Evolutionary conservation across 306 rosid genomes (phyloP), one percentile per base, ranked within the genome.

Genomic region (Acmispon strigosus): DNA sequence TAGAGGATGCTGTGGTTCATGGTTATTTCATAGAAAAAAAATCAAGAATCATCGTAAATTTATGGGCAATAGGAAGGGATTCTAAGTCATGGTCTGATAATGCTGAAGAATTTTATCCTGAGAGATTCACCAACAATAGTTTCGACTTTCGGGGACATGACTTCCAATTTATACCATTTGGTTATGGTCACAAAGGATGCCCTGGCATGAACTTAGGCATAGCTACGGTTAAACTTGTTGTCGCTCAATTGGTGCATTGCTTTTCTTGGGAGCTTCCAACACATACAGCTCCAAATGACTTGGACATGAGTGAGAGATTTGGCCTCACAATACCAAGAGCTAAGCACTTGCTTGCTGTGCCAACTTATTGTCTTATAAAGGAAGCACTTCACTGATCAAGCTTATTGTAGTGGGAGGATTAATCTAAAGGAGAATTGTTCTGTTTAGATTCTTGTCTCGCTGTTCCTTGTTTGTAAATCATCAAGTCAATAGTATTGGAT

Each of bases 51-150:
- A 12, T 85, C 5, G 3, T 79, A 0, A 85, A 80, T 10, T 0
- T 18, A 8, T 80, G 85, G 87, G 65, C 83, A 4, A 74, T 85
- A 1, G 85, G 87, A 49, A 54, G 80, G 49, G 82, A 86, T 62
- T 48, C 74, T 5, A 13, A 69, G 11, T 15, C 49, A 0, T 83
- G 87, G 90, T 79, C 86, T 1, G 18, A 71, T 1, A 75, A 85
- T 41, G 74, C 57, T 4, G 71, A 83, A 1, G 48, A 43, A 2
- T 83, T 83, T 32, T 77, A 69, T 45, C 87, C 81, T 0, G 83
- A 85, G 48, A 77, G 87, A 49, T 77, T 85, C 2, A 6, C 39
- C 1, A 2, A 50, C 0, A 66, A 12, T 15, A 56, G 74, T 1
- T 11, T 66, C 6, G 78, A 77, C 10, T 14, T 51, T 1, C 19